A percentile compares a stretch with the other conserved stretches of the same genome.
phyloP scores from a whole-genome alignment of 2,329 filamentous ascomycete genomes.

The Fusarium luffae region DNA sequence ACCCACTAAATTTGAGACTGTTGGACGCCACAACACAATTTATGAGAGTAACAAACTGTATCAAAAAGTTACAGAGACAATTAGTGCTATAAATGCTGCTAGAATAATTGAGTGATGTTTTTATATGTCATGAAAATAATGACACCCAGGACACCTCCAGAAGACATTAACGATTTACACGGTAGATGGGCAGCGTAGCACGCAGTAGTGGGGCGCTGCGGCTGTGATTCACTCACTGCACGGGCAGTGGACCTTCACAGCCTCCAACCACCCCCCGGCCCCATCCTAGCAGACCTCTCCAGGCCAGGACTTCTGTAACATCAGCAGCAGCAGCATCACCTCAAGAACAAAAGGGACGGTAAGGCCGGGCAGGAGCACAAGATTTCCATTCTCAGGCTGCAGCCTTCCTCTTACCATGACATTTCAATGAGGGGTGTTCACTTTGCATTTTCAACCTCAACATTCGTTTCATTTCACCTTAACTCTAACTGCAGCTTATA shows the following conservation, averaged over 20 bases:
- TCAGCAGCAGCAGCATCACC: constrained; percentile 13
- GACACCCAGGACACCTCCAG: background rate
- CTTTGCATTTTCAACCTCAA: constrained; percentile 14
- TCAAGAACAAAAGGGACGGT: constrained; percentile 30
- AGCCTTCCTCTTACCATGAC: constrained; percentile 15
- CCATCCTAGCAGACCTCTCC: background rate
- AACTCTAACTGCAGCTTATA: constrained; percentile 10
- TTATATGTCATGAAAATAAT: background rate
- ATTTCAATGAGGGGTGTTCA: constrained; percentile 16
- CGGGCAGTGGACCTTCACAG: constrained; percentile 34
- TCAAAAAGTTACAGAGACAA: background rate
- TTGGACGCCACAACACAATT: background rate
- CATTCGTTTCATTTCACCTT: background rate
- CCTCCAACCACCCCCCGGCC: constrained; percentile 15
- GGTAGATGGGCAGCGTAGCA: constrained; percentile 16
- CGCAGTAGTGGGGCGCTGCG: constrained; percentile 24
- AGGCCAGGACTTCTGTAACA: constrained; percentile 27
- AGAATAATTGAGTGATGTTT: background rate
- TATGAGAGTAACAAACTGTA: background rate
- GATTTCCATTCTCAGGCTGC: background rate
- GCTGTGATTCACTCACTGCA: constrained; percentile 45
- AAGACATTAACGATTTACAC: background rate
- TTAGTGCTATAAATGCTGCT: background rate
- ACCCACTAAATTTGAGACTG: background rate
- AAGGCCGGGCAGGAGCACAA: constrained; percentile 23